Conservation (phyloP, 2,329 filamentous ascomycete species). For the Aureobasidium sp. region DNA sequence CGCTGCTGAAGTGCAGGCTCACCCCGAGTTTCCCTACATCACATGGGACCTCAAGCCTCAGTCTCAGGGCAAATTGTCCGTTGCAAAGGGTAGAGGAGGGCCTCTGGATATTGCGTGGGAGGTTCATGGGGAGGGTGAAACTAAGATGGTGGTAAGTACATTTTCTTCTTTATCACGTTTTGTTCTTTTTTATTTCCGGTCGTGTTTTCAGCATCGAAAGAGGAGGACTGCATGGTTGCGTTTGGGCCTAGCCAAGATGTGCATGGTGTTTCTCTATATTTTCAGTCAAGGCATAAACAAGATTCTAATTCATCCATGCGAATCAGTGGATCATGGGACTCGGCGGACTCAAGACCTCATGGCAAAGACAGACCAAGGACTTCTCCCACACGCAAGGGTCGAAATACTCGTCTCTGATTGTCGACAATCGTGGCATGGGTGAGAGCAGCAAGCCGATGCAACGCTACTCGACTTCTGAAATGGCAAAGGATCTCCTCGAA, state of each 20-base stretch:
- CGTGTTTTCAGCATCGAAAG: not conserved
- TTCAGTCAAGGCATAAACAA: not conserved
- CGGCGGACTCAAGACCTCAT: slow-evolving; percentile 59
- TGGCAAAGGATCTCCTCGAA: slow-evolving; percentile 73
- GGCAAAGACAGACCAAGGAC: slow-evolving; percentile 77
- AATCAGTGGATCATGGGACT: slow-evolving; percentile 75
- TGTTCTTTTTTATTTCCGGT: not conserved
- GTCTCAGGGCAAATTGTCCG: slow-evolving; percentile 52
- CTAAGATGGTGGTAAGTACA: slow-evolving; percentile 63
- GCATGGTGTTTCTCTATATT: not conserved
- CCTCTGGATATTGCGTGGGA: slow-evolving; percentile 73
- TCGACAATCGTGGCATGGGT: slow-evolving; percentile 83
- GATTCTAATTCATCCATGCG: not conserved
- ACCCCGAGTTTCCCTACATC: slow-evolving; percentile 60
- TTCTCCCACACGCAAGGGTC: slow-evolving; percentile 66
- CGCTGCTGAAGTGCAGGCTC: slow-evolving; percentile 52
- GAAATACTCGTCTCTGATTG: slow-evolving; percentile 65
- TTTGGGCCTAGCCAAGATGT: not conserved
- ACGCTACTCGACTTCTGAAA: slow-evolving; percentile 75
- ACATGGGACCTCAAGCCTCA: slow-evolving; percentile 65
- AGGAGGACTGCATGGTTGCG: not conserved
- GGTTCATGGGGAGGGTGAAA: slow-evolving; percentile 66
- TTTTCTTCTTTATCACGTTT: not conserved
- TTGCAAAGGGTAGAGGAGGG: slow-evolving; percentile 65
- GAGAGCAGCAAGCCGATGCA: slow-evolving; percentile 67